A percentile compares a stretch with the other conserved stretches of the same genome.
phyloP scores from a whole-genome alignment of 208 protist genomes.

The Acanthamoeba healyi region DNA sequence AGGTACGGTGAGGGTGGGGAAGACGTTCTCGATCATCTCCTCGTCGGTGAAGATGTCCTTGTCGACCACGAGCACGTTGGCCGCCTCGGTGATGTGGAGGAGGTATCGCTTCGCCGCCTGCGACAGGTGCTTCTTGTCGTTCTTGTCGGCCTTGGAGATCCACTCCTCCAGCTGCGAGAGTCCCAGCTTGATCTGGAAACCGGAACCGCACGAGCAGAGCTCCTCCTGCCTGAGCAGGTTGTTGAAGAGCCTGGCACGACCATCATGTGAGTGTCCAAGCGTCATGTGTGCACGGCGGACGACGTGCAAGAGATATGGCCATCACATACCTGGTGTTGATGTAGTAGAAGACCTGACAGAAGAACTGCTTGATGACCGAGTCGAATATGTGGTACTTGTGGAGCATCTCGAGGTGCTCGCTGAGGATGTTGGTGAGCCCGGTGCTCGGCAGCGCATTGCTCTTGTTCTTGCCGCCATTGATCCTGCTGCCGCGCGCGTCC shows the following conservation, averaged over 20 bases:
- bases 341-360: slow-evolving; percentile 72
- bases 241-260: too few species aligned
- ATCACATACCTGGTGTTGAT: slow-evolving; percentile 60
- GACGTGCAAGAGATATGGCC: too few species aligned
- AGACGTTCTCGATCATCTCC: slow-evolving; percentile 40
- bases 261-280: too few species aligned
- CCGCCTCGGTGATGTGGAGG: slow-evolving; percentile 52
- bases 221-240: not conserved
- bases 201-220: slow-evolving; percentile 34
- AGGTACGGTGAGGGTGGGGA: slow-evolving; percentile 25
- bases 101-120: slow-evolving; percentile 51
- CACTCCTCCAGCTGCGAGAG: slow-evolving; percentile 66
- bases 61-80: slow-evolving; percentile 71
- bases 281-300: too few species aligned
- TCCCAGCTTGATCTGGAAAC: slow-evolving; percentile 70
- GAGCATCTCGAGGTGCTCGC: slow-evolving; percentile 34
- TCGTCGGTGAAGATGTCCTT: slow-evolving; percentile 62
- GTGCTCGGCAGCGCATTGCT: slow-evolving; percentile 53
- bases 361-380: slow-evolving; percentile 66
- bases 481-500: not conserved
- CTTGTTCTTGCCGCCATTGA: slow-evolving; percentile 20
- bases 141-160: slow-evolving; percentile 27
- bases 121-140: slow-evolving; percentile 12
- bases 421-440: slow-evolving; percentile 43
- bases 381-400: slow-evolving; percentile 47